Evolutionary conservation across 331 rosid genomes (phyloP).

Genomic region (Acacia concinna): DNA sequence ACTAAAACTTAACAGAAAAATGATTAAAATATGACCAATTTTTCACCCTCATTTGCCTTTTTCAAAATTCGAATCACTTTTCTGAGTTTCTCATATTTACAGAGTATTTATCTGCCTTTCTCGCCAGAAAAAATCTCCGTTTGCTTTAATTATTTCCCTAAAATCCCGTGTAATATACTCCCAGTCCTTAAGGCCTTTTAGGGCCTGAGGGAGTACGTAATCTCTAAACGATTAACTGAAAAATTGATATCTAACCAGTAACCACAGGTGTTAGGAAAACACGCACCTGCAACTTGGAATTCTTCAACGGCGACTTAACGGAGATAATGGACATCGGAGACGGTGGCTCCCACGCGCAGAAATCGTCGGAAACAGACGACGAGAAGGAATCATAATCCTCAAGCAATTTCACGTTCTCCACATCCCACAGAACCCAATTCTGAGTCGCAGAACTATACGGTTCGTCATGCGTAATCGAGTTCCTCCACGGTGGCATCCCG

Average conservation of each 20-base stretch:
- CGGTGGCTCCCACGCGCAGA: constrained; percentile 30
- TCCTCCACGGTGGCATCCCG: constrained; percentile 83
- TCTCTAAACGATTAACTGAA: too few species aligned
- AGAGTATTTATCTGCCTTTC: too few species aligned
- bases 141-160: too few species aligned
- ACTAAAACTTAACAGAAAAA: too few species aligned
- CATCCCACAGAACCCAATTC: constrained; percentile 79
- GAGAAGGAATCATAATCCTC: constrained; percentile 36
- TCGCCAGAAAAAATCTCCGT: too few species aligned
- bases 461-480: constrained; percentile 68
- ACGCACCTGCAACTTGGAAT: constrained; percentile 34
- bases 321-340: constrained; percentile 57
- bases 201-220: too few species aligned
- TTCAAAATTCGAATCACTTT: too few species aligned
- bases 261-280: not conserved
- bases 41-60: too few species aligned
- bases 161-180: too few species aligned
- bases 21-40: too few species aligned
- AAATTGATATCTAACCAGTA: not conserved
- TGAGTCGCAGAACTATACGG: constrained; percentile 46
- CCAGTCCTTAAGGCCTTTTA: too few species aligned
- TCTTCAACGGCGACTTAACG: constrained; percentile 18
- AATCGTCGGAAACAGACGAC: constrained; percentile 56
- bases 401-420: constrained; percentile 37
- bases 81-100: too few species aligned